Evolutionary conservation across 2,329 filamentous ascomycete species (phyloP), one percentile per base, ranked within the genome.

Genomic region (Ceratocystis papillata): DNA sequence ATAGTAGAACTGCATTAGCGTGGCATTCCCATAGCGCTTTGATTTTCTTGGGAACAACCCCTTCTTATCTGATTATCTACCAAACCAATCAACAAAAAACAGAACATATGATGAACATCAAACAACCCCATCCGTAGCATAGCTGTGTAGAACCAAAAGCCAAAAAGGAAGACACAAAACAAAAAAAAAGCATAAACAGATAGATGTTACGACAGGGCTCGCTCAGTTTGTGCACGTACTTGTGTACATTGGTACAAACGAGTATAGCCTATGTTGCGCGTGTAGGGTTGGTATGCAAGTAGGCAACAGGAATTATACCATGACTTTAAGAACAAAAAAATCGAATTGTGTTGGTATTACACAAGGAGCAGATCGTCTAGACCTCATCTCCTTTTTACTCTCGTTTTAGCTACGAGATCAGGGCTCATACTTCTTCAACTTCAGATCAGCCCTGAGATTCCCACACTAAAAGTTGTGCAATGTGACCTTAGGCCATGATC

Each of bases 401-500:
- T 57, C 45, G 37, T 62, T 30, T 33, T n/a, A 25, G 8, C 64
- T 44, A 65, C 25, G 57, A 63, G 46, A 67, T 12, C 33, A 37
- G 30, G 46, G 17, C 28, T 41, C 10, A 41, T 41, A 15, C 37
- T 41, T 41, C 37, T 41, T 15, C 37, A 41, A 62, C 45, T 46
- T 53, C 37, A 60, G 28, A 28, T 65, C 45, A 46, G 48, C 60
- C 10, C 37, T 5, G 10, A 41, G 37, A 41, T 41, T 41, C 37
- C 37, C 28, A 65, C 53, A 62, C 60, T 37, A 46, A 41, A 45
- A 25, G 33, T 20, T 28, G 33, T 33, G 55, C 33, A 37, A 28
- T 55, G 10, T 25, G 30, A 59, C 28, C 28, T 80, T 82, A 87
- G 72, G 84, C 84, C 84, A 87, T 86, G 69, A 87, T 81, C 83